These are phyloP conservation scores for Beauveria sp. DNA, from an alignment of 2,329 filamentous ascomycete species.

Conservation along the genomic window DNA sequence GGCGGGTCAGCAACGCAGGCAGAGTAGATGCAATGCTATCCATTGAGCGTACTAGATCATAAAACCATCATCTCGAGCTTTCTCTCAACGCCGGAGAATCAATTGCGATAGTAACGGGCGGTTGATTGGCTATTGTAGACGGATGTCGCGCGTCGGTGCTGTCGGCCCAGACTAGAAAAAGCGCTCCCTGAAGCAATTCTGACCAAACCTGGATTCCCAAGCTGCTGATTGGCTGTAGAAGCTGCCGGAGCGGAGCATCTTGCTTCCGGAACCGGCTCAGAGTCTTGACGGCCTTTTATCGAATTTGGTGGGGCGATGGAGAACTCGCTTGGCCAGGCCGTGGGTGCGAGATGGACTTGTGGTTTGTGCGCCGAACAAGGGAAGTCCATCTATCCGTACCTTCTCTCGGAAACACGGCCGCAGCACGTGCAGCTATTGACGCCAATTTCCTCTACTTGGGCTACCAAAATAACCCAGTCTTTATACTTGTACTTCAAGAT, in stretches of 20 bases:
- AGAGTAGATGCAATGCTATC: neutral
- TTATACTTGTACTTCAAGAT: neutral
- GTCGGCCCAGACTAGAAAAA: neutral
- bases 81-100: neutral
- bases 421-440: neutral
- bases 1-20: constrained; percentile 3
- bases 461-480: neutral
- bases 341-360: neutral
- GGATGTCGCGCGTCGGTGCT: neutral
- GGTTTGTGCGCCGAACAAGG: constrained; percentile 6
- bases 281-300: neutral
- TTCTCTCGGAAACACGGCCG: neutral
- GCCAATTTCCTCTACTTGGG: neutral
- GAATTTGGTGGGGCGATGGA: constrained; percentile 7
- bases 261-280: neutral
- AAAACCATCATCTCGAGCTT: constrained; percentile 15
- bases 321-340: neutral
- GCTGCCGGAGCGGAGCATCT: neutral
- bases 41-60: constrained; percentile 15
- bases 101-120: neutral
- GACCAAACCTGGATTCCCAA: constrained; percentile 4
- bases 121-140: neutral
- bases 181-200: neutral
- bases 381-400: neutral
- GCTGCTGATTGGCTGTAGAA: neutral